Evolutionary conservation across 1,139 yeast genomes (phyloP), one percentile per base, ranked within the genome.

Genomic region (Wickerhamomyces sp.): DNA sequence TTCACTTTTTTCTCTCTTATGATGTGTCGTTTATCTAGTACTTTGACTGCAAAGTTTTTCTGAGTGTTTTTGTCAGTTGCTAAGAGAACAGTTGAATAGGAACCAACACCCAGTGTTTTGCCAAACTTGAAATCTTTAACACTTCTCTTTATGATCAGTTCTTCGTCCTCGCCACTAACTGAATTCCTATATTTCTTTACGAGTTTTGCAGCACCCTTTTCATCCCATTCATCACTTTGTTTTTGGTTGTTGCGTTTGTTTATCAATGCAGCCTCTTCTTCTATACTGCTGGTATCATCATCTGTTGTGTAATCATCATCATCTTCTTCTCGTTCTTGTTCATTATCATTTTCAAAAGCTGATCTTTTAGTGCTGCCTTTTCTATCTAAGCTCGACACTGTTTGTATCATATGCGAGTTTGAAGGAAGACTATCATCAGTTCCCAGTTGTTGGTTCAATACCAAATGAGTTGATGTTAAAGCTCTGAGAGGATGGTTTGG

Each of bases 1-100:
- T 83, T 83, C 45, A 82, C 86, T 53, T 85, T 85, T 58, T 82
- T 83, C 56, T 85, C 94, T 51, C 77, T 78, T 38, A 84, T 87
- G 24, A 85, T 76, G 55, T 85, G 89, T 43, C 79, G 72, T 53
- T 85, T 85, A 46, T 81, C 81, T 38, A 84, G 68, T 2, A 84
- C 81, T 55, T 85, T 85, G 24, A 84, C 80, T 19, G 95, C 95
- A 56, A 74, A 85, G 7, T 81, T 72, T 47, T 74, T 73, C 28
- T 67, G 66, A 27, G 76, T 74, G 38, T 71, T 74, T 27, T 67
- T 56, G 47, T 85, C 88, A 1, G 81, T 70, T 1, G 89, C 94
- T 32, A 83, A 65, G 47, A 74, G 68, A 7, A 85, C 95, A 0
- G 88, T 83, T 5, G 90, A 82, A 56, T 84, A 85, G 0, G 92